A percentile compares a stretch with the other conserved stretches of the same genome.
phyloP scores from a whole-genome alignment of 2,329 filamentous ascomycete genomes.

The Xylariaceae sp. region DNA sequence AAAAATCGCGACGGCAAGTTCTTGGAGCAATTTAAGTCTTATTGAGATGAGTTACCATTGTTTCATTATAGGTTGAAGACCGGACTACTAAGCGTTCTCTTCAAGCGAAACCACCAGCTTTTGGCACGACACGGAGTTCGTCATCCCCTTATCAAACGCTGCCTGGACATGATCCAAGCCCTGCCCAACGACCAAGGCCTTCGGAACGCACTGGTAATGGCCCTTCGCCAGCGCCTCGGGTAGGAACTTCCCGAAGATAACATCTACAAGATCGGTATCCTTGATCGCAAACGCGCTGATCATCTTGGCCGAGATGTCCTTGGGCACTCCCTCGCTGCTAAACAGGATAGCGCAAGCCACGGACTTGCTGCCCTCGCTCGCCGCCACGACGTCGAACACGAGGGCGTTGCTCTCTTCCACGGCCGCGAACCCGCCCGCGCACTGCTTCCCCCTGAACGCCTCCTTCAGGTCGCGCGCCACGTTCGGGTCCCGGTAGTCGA shows the following conservation, averaged over 20 bases:
- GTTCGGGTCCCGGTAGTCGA: slow-evolving; percentile 48
- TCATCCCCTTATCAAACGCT: slow-evolving; percentile 33
- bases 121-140: slow-evolving; percentile 43
- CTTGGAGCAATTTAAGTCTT: too few species aligned
- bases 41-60: too few species aligned
- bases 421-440: slow-evolving; percentile 32
- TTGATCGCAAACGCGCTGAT: slow-evolving; percentile 30
- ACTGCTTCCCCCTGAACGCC: slow-evolving; percentile 28
- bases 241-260: slow-evolving; percentile 36
- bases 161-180: slow-evolving; percentile 41
- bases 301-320: slow-evolving; percentile 28
- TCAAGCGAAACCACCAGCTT: slow-evolving; percentile 44
- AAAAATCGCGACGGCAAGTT: too few species aligned
- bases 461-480: slow-evolving; percentile 39
- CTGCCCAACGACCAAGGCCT: slow-evolving; percentile 36
- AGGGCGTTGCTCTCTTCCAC: slow-evolving; percentile 18
- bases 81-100: too few species aligned
- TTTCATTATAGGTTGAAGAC: too few species aligned
- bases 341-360: slow-evolving; percentile 30
- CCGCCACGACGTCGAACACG: slow-evolving; percentile 30
- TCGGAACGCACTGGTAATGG: slow-evolving; percentile 35
- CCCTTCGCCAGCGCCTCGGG: slow-evolving; percentile 35
- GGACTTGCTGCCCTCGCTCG: slow-evolving; percentile 24
- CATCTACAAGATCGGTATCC: slow-evolving; percentile 33
- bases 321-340: slow-evolving; percentile 5